Evolutionary conservation across 2,329 filamentous ascomycete species (phyloP).

Genomic region (Trichoderma citrinoviride): DNA sequence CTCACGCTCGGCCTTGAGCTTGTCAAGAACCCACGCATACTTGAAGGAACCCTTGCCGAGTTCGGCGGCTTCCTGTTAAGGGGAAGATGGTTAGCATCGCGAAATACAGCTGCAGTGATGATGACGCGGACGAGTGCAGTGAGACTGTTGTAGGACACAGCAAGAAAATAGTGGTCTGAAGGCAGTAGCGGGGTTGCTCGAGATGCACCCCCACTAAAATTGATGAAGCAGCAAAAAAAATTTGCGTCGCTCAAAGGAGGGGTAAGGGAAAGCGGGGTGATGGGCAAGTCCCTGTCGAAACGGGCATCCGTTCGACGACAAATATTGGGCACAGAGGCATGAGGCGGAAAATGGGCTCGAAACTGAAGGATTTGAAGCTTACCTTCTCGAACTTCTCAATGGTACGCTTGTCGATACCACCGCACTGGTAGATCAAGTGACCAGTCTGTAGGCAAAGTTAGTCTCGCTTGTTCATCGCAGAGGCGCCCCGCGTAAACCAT

Average conservation of each 20-base stretch:
- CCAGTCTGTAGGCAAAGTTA: slow-evolving; percentile 51
- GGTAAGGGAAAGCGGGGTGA: slow-evolving; percentile 17
- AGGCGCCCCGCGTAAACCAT: slow-evolving; percentile 23
- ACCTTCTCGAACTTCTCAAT: slow-evolving; percentile 99
- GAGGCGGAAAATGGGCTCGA: slow-evolving; percentile 23
- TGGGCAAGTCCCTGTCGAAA: not conserved
- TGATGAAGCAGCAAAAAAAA: not conserved
- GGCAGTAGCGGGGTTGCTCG: not conserved
- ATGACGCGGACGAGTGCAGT: not conserved
- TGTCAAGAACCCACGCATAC: slow-evolving; percentile 99
- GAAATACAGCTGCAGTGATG: not conserved
- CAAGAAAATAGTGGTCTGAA: not conserved
- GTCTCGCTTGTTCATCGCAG: slow-evolving; percentile 4
- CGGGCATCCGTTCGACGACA: not conserved
- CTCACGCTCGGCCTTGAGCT: slow-evolving; percentile 99
- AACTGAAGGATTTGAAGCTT: slow-evolving; percentile 30
- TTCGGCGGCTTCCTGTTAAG: slow-evolving; percentile 86
- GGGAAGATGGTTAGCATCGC: slow-evolving; percentile 22
- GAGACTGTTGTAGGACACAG: too few relatives aligned
- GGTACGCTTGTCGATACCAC: slow-evolving; percentile 99
- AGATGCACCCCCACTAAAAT: not conserved
- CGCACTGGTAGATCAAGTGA: slow-evolving; percentile 99
- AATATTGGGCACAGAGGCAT: not conserved
- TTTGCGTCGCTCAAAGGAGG: slow-evolving; percentile 18
- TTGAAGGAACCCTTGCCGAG: slow-evolving; percentile 99